Evolutionary conservation across 257 asterid species (phyloP).

Genomic region (Ajuga chamaepitys): DNA sequence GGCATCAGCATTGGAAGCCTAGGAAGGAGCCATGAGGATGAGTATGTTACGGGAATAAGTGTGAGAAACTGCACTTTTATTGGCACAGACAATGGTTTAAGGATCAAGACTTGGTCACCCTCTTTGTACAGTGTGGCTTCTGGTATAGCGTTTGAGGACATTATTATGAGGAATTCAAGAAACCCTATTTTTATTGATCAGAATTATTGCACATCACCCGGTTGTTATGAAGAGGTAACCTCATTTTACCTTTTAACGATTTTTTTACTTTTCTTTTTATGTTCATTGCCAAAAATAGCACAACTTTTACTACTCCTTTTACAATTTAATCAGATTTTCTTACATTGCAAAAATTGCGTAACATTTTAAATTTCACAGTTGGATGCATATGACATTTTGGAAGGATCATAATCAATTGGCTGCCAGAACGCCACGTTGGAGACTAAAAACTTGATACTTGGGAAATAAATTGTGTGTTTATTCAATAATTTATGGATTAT

Average conservation of each 20-base stretch:
- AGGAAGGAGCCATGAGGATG: constrained; percentile 27
- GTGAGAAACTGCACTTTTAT: constrained; percentile 43
- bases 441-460: too few relatives aligned
- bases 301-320: too few relatives aligned
- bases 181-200: constrained; percentile 78
- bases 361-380: too few relatives aligned
- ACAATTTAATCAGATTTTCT: too few relatives aligned
- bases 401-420: too few relatives aligned
- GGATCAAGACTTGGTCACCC: constrained; percentile 79
- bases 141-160: constrained; percentile 32
- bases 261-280: neutral
- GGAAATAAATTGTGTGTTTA: too few relatives aligned
- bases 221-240: constrained; percentile 11
- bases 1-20: constrained; percentile 79
- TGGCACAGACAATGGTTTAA: constrained; percentile 53
- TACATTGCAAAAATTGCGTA: too few relatives aligned
- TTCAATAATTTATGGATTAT: too few relatives aligned
- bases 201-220: constrained; percentile 40
- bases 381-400: too few relatives aligned
- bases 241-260: neutral
- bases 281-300: too few relatives aligned
- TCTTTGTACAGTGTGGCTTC: constrained; percentile 45
- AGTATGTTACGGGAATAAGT: constrained; percentile 32
- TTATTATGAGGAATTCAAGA: constrained; percentile 32
- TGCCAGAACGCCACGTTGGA: too few relatives aligned